Base-by-base conservation (phyloP, 1,284 basidiomycete species). In the Irpex rosettiformis region DNA sequence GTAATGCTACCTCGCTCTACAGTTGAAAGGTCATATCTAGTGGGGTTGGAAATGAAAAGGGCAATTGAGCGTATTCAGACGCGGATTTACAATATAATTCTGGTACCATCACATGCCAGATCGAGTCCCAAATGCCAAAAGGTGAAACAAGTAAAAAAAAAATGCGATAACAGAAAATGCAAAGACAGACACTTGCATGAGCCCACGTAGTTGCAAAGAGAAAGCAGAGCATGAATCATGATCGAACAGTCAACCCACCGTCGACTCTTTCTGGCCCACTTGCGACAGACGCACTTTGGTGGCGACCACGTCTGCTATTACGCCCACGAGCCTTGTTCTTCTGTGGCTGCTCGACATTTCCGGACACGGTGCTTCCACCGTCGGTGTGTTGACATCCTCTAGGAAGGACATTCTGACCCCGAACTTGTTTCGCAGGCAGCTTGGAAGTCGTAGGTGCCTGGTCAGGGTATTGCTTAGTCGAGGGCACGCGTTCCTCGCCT, bases 221-320 rank as follows among this genome's bases (percentile, higher is more conserved):
- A 53, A n/a, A 21, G 43, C 24, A 30, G 27, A 24, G 13, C 13
- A 21, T 24, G 7, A 24, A 6, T 60, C 51, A 70, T 16, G 69
- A 70, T 52, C 66, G 66, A 11, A 72, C 70, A 57, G 69, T 67
- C 60, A 72, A 61, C 29, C 70, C 69, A 18, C 70, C 70, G 52
- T 72, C 67, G 16, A 68, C 66, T 27, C 69, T 59, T 51, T 71
- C 69, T 5, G 68, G 62, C 8, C 68, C 66, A 45, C 69, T 66
- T 13, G 60, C 27, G 18, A 48, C 59, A 54, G 49, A 57, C 22
- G 33, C 56, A n/a, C 63, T 61, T 13, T 65, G 63, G 22, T 60
- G 64, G 49, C 62, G 67, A 22, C 61, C 59, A 4, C 65, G 64
- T 21, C 66, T 58, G 6, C 61, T 58, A n/a, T 59, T 65, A 40